Percentiles rank a stretch among this genome's conserved stretches.
Evolutionary conservation across 306 rosid genomes (phyloP).

Genomic region (Trifolium fragiferum): DNA sequence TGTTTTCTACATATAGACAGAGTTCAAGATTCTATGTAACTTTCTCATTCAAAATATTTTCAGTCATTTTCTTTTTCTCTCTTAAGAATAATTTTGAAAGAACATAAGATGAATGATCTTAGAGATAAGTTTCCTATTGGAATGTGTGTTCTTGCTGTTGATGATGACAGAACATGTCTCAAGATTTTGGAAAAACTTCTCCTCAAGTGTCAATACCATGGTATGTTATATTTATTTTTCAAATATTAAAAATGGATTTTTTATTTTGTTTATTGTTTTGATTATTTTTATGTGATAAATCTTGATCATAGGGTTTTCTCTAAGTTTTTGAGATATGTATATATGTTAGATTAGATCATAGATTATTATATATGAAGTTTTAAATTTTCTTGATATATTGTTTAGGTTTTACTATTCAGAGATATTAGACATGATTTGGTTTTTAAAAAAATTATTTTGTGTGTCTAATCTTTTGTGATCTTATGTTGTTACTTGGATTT

Average conservation of each 20-base stretch:
- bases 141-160: constrained; percentile 95
- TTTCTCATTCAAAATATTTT: not conserved
- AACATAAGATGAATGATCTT: constrained; percentile 49
- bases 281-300: constrained; percentile 20
- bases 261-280: no score
- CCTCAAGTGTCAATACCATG: constrained; percentile 83
- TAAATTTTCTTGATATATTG: no score
- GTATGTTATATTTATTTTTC: constrained; percentile 41
- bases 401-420: not conserved
- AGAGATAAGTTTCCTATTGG: constrained; percentile 79
- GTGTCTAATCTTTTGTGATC: not conserved
- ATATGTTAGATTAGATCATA: no score
- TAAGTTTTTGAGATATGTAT: no score
- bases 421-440: not conserved
- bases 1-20: not conserved
- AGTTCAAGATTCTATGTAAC: constrained; percentile 50
- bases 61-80: not conserved
- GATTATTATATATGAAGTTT: no score
- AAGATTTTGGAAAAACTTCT: constrained; percentile 72
- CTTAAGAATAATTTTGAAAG: constrained; percentile 39
- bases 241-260: no score
- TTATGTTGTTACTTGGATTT: not conserved
- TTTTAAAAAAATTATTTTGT: not conserved
- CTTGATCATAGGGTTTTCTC: not conserved
- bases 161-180: constrained; percentile 87